phyloP scores from a whole-genome alignment of 2,329 filamentous ascomycete genomes.

The Cladosporium oxysporum region DNA sequence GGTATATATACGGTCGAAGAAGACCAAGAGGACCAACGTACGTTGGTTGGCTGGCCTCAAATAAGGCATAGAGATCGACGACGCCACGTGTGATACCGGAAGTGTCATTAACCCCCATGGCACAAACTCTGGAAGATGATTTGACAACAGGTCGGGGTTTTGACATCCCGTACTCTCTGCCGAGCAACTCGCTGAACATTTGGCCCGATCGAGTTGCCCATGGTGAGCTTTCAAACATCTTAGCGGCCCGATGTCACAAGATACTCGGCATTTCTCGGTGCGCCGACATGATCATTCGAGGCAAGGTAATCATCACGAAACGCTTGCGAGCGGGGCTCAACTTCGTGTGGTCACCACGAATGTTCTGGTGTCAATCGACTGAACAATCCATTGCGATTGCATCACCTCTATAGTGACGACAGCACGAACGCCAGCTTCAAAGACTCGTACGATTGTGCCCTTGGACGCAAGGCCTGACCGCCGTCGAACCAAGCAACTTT shows the following conservation, averaged over 20 bases:
- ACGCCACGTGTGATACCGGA: not conserved
- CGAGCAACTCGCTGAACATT: not conserved
- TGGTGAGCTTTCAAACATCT: no score
- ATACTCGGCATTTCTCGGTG: no score
- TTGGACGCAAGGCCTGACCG: not conserved
- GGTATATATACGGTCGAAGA: not conserved
- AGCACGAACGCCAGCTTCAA: not conserved
- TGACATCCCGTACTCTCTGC: no score
- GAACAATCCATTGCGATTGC: not conserved
- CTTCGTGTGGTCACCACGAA: not conserved
- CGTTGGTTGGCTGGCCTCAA: not conserved
- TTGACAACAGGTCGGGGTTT: no score
- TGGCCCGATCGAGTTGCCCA: no score
- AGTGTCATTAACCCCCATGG: not conserved
- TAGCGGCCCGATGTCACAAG: no score
- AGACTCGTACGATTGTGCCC: not conserved
- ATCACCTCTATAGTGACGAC: not conserved
- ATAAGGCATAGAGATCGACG: not conserved
- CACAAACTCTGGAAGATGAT: not conserved
- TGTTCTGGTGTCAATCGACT: not conserved
- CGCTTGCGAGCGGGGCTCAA: no score
- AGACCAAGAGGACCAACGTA: not conserved
- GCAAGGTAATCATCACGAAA: no score
- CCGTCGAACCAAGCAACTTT: not conserved
- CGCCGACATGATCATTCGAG: no score